These are phyloP conservation scores for Cardiospermum halicacabum DNA, from an alignment of 345 rosid genomes.

Conservation along the genomic window DNA sequence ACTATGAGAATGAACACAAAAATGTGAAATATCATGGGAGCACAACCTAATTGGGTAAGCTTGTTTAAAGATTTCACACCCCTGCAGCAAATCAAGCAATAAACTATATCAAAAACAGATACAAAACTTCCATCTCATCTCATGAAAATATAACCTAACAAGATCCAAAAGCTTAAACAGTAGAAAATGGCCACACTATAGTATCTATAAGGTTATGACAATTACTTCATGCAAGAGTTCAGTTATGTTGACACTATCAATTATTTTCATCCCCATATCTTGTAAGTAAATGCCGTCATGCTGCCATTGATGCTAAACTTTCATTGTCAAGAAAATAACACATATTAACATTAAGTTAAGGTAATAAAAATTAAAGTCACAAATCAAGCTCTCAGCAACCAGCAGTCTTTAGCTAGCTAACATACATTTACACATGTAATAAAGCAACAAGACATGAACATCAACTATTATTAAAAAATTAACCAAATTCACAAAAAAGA, in stretches of 20 bases:
- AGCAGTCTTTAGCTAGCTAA: neutral
- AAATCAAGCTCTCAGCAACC: neutral
- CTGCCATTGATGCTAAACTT: neutral
- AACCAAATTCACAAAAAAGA: neutral
- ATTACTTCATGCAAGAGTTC: too few relatives aligned
- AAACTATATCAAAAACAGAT: conserved; percentile 15
- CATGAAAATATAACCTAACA: conserved; percentile 5
- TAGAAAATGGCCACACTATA: too few relatives aligned
- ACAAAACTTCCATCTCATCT: neutral
- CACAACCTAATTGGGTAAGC: conserved; percentile 22
- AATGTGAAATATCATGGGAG: conserved; percentile 22
- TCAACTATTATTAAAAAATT: too few relatives aligned
- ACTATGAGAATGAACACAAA: conserved; percentile 28
- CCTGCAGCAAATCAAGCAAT: conserved; percentile 35
- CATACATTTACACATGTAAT: neutral
- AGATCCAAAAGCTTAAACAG: too few relatives aligned
- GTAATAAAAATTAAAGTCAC: neutral
- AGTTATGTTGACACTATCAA: neutral
- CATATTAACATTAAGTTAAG: neutral
- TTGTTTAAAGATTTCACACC: conserved; percentile 40
- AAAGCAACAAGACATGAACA: neutral
- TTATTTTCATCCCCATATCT: neutral
- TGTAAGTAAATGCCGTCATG: neutral
- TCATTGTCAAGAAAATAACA: neutral
- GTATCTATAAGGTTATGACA: too few relatives aligned